phyloP scores from a whole-genome alignment of 257 asterid species.

The Sherardia arvensis region DNA sequence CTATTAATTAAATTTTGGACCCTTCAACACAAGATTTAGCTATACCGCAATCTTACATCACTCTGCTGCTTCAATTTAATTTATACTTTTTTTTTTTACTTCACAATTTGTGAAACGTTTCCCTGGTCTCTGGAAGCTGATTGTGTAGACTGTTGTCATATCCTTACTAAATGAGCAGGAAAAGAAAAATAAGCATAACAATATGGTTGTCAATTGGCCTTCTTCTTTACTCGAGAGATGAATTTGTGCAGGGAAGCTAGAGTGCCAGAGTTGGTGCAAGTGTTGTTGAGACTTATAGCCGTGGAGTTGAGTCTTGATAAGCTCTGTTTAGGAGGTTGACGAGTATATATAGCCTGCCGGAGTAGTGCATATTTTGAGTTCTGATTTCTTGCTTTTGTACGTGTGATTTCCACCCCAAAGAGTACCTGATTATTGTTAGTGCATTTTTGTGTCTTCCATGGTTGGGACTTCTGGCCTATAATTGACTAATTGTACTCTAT shows the following conservation, averaged over 20 bases:
- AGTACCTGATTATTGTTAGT: neutral
- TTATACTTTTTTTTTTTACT: too few relatives aligned
- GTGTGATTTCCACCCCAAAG: conserved; percentile 2
- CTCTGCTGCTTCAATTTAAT: neutral
- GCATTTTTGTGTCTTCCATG: neutral
- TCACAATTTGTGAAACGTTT: neutral
- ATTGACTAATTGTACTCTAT: neutral
- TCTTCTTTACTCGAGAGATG: neutral
- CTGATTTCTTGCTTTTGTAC: neutral
- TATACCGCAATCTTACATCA: neutral
- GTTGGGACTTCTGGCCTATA: neutral
- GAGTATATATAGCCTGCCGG: neutral
- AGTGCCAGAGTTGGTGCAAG: conserved; percentile 78
- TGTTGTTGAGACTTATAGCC: conserved; percentile 54
- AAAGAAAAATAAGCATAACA: neutral
- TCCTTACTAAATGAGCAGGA: neutral
- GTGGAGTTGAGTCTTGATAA: conserved; percentile 62
- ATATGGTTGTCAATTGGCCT: neutral
- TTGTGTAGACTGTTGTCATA: neutral
- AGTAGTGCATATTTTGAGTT: neutral
- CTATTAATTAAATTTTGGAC: neutral
- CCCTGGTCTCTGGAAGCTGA: neutral
- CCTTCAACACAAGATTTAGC: neutral
- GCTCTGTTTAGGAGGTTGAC: conserved; percentile 29
- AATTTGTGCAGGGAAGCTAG: conserved; percentile 54